Evolutionary conservation across 495 filamentous ascomycete species (phyloP).

Genomic region (Polyplosphaeria fusca): DNA sequence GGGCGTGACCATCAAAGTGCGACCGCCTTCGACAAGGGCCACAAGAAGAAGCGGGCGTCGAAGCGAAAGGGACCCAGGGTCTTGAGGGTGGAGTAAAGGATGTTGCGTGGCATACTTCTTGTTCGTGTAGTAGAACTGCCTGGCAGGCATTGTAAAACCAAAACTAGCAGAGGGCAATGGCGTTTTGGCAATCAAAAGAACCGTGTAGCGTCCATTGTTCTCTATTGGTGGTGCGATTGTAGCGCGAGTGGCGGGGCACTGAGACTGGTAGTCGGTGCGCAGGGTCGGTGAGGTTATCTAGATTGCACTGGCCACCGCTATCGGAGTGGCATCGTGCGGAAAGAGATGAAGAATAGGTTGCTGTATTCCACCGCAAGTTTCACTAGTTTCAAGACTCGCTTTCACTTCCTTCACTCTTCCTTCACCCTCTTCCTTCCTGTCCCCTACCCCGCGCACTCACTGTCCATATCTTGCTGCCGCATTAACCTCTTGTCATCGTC

Average conservation of each 20-base stretch:
- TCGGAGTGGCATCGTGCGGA: neutral
- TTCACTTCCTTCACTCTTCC: neutral
- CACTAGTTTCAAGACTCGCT: neutral
- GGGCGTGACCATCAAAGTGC: conserved; percentile 84
- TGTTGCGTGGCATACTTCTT: neutral
- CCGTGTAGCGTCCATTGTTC: conserved; percentile 1
- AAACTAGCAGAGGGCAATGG: neutral
- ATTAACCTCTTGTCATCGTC: neutral
- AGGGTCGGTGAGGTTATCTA: too few relatives aligned
- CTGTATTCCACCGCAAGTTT: conserved; percentile 13
- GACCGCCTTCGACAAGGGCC: conserved; percentile 82
- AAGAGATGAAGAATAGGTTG: too few relatives aligned
- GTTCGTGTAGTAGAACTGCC: neutral
- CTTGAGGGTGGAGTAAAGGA: conserved; percentile 66
- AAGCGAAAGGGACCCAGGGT: conserved; percentile 77
- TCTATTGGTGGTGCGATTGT: too few relatives aligned
- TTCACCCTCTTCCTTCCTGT: neutral
- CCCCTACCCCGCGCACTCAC: too few relatives aligned
- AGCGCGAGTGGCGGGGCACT: neutral
- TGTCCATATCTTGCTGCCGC: neutral
- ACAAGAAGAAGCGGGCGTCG: conserved; percentile 84
- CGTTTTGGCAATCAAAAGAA: conserved; percentile 24
- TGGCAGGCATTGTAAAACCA: conserved; percentile 18
- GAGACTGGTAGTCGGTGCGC: neutral
- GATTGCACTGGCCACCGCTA: too few relatives aligned